Evolutionary conservation across 2,329 filamentous ascomycete species (phyloP), one percentile per base, ranked within the genome.

Genomic region (Penicillium sclerotigenum): DNA sequence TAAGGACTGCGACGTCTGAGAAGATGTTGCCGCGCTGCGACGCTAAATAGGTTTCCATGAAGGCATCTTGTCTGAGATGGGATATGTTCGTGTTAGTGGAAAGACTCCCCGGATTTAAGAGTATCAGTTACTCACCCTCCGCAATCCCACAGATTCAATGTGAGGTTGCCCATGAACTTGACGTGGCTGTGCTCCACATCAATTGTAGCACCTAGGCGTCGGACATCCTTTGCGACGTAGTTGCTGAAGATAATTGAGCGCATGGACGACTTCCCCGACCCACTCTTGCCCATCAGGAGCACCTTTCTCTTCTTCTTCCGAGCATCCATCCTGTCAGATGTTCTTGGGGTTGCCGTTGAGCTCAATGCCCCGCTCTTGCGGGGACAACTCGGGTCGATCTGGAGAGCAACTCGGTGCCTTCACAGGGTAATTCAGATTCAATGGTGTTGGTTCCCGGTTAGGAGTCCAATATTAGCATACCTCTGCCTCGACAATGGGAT

Each of bases 171-270:
- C 78, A 99, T 89, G 78, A 99, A 99, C 75, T 96, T 96, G 76
- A 97, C 94, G 77, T 97, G 94, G 60, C 91, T 97, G 69, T 97
- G 89, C 76, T 99, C 94, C 58, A 99, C 94, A 72, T 99, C 94
- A 71, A 99, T 97, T 13, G 94, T 99, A 1, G 94, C 94, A 64
- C 94, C 94, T 54, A 99, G 80, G 56, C 94, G 82, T 37, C 94
- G 84, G 7, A 96, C 96, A 74, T 99, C 94, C 71, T 95, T 91
- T 54, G 94, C 94, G 63, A 97, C 92, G 73, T 97, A 97, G 76
- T 97, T 97, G 80, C 90, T 96, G 77, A 99, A 99, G 73, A 99
- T 97, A 71, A 99, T 97, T 70, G 89, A 94, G 62, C 94, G 85
- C 94, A 99, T 99, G 54, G 91, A 97, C 40, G 92, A 97, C 77